Evolutionary conservation across 2,329 filamentous ascomycete genomes (phyloP), one percentile per base, ranked within the genome.

Genomic region (Botrytis medusae): DNA sequence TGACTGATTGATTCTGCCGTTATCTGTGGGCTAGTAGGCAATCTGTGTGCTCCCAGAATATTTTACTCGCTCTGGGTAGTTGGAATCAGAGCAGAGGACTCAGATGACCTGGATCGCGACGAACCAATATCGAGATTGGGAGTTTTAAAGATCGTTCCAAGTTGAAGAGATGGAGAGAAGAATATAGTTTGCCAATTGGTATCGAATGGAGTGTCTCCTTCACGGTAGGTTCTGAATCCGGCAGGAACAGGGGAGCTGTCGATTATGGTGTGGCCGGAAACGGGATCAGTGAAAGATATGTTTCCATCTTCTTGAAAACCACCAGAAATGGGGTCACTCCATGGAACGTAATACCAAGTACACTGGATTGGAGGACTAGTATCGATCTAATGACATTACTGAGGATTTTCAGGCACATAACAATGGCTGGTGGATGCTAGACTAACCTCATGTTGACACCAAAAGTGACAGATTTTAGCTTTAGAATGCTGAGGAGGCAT

Each of bases 401-500:
- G 12, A 68, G 48, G 25, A 57, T 29, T 37, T 22, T 20, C 22
- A 42, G 9, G n/a, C 6, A 42, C 20, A 29, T 4, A 5, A 5
- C 2, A 42, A 42, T 25, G 25, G 7, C 12, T n/a, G 25, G 20
- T 42, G 7, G 1, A 7, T 54, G 12, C 57, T 25, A 29, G 22
- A 42, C 48, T 68, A 14, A 68, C 64, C 29, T 68, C 34, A 57
- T 68, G 64, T 9, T 42, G 34, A 18, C 64, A 68, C 64, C 48
- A 68, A 57, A 68, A 68, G 46, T 37, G 54, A 57, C 48, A 68
- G 64, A 68, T 40, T 16, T 51, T 20, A 29, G 34, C 64, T 37
- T 48, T 54, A 12, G 64, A 68, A 37, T 57, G 34, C 25, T 68
- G 64, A 57, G 64, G 48, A 57, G 64, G 64, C 48, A 68, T 40